Base-by-base conservation (phyloP, 768 basidiomycete genomes). In the Xerocomus spinulosus region DNA sequence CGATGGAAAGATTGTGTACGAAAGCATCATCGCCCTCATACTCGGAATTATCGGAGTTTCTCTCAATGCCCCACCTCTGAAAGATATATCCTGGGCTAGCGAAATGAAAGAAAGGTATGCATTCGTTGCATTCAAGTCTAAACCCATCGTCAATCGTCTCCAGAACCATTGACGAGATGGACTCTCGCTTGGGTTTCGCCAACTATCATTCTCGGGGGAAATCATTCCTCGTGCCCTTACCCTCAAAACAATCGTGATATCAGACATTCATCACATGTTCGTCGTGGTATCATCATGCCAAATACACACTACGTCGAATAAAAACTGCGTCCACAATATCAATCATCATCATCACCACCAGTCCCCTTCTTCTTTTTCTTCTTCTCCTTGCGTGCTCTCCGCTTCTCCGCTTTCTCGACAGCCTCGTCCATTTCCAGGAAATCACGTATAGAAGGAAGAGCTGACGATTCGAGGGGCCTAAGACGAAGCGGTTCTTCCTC, bases 81-180 rank as follows among this genome's bases (percentile, higher is more conserved):
- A 84, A 56, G 87, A 91, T 58, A 87, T 92, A 50, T 85, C 85
- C 28, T 93, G 89, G 91, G 79, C 87, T 15, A 89, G 86, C 56
- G 90, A 94, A 68, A 92, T 92, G 90, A 78, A 77, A 57, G 83
- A 78, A 61, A 76, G 83, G 90, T 90, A 56, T 55, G 80, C 67
- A 15, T 25, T 25, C 18, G n/a, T 28, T 39, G 0, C 23, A 4
- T 39, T 23, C 17, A 24, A 18, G 46, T 8, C 14, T 6, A 20
- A 12, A 21, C 12, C 39, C 18, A 39, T 38, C 43, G 35, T 46
- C 32, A 17, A 8, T 47, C 46, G 24, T n/a, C 50, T 32, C 30
- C 56, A 88, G 85, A 50, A 77, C 79, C 52, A 83, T 87, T 44
- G 85, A 87, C 63, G 82, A 83, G 56, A 85, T 87, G 82, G 80